Evolutionary conservation across 2,329 filamentous ascomycete species (phyloP).

Genomic region (Claviceps paspali): DNA sequence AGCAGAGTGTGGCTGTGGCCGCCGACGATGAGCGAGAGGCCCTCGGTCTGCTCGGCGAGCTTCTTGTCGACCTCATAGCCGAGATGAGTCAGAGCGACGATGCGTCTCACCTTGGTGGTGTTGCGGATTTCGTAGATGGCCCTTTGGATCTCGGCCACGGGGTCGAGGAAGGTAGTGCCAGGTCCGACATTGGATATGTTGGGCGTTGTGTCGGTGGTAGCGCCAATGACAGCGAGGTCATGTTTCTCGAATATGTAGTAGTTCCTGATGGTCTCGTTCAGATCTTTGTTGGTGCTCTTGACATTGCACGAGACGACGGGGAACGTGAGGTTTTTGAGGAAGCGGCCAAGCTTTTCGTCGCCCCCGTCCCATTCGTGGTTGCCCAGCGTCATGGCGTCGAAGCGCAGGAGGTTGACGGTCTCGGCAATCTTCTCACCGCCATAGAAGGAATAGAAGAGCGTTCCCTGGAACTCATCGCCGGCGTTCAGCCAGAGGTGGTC

Average conservation of each 20-base stretch:
- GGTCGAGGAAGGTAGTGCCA: constrained; percentile 42
- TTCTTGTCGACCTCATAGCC: constrained; percentile 49
- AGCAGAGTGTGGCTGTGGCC: constrained; percentile 46
- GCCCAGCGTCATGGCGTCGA: constrained; percentile 52
- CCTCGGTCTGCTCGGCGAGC: constrained; percentile 42
- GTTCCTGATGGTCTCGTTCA: constrained; percentile 49
- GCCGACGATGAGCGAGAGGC: constrained; percentile 53
- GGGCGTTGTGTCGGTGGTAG: constrained; percentile 25
- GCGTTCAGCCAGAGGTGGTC: constrained; percentile 49
- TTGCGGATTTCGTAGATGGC: constrained; percentile 46
- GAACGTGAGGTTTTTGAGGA: constrained; percentile 48
- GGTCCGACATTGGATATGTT: constrained; percentile 42
- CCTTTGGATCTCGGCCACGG: constrained; percentile 41
- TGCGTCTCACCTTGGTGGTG: constrained; percentile 46
- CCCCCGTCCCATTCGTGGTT: constrained; percentile 55
- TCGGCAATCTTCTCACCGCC: constrained; percentile 53
- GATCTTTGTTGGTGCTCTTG: constrained; percentile 38
- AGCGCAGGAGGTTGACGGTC: constrained; percentile 48
- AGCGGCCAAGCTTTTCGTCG: constrained; percentile 45
- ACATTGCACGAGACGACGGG: constrained; percentile 50
- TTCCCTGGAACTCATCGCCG: constrained; percentile 57
- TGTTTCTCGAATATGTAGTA: constrained; percentile 50
- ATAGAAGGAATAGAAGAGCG: constrained; percentile 52
- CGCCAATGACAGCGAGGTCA: constrained; percentile 46
- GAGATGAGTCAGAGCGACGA: constrained; percentile 52